phyloP scores from a whole-genome alignment of 306 rosid genomes.

The Urtica urens region DNA sequence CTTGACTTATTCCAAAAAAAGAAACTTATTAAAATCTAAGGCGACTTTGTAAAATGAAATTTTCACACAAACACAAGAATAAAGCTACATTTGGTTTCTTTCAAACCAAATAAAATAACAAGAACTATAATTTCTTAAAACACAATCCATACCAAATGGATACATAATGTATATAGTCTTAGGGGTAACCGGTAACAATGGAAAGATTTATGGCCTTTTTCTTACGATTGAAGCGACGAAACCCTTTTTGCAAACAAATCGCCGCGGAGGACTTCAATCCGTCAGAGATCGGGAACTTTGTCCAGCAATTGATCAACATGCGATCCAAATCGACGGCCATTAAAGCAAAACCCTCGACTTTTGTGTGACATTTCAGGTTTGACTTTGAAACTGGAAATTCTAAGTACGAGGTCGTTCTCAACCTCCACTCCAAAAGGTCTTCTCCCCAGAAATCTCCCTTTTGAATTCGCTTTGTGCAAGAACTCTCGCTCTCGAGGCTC shows the following conservation, averaged over 20 bases:
- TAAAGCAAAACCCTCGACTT: neutral
- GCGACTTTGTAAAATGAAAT: too few relatives aligned
- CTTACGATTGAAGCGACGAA: neutral
- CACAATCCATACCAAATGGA: too few relatives aligned
- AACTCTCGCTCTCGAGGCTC: neutral
- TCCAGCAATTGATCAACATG: neutral
- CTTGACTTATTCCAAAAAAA: too few relatives aligned
- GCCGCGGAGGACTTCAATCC: slow-evolving; percentile 3
- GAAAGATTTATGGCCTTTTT: neutral
- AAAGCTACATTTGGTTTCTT: too few relatives aligned
- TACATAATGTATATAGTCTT: too few relatives aligned
- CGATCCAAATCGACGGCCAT: slow-evolving; percentile 1
- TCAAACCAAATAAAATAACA: too few relatives aligned
- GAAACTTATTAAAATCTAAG: too few relatives aligned
- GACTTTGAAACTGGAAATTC: neutral
- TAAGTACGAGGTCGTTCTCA: neutral
- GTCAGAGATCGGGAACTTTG: slow-evolving; percentile 6
- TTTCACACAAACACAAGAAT: too few relatives aligned
- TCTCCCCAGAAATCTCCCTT: slow-evolving; percentile 2
- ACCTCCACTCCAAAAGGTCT: slow-evolving; percentile 5
- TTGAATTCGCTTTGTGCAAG: neutral
- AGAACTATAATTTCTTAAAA: too few relatives aligned
- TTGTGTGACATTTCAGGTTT: slow-evolving; percentile 1
- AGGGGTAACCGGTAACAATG: too few relatives aligned
- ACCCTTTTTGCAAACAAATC: neutral